Evolutionary conservation across 2,329 filamentous ascomycete species (phyloP).

Genomic region (Phialemoniopsis sp.): DNA sequence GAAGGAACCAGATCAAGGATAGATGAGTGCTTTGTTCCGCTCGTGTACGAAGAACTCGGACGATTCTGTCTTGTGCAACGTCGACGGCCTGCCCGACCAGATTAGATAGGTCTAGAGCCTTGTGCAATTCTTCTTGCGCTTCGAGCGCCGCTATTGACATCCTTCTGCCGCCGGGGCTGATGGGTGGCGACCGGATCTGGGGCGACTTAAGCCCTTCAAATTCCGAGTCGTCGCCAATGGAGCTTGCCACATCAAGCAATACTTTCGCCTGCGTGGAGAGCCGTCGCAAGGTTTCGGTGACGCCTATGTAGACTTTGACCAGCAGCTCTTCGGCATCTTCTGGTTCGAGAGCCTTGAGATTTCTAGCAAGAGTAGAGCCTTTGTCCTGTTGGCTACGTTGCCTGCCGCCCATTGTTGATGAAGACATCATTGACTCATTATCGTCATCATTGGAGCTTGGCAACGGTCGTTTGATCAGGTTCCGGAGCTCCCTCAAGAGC

Average conservation of each 20-base stretch:
- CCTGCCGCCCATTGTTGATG: conserved; percentile 61
- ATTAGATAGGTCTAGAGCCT: conserved; percentile 72
- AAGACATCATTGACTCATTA: conserved; percentile 81
- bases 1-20: conserved; percentile 65
- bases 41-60: conserved; percentile 72
- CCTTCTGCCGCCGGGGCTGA: conserved; percentile 41
- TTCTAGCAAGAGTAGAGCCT: conserved; percentile 81
- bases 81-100: conserved; percentile 78
- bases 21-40: conserved; percentile 68
- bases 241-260: conserved; percentile 88
- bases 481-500: conserved; percentile 80
- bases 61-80: conserved; percentile 70
- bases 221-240: conserved; percentile 43
- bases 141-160: conserved; percentile 35
- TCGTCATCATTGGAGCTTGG: conserved; percentile 95
- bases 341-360: conserved; percentile 77
- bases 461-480: conserved; percentile 76
- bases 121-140: conserved; percentile 71
- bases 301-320: conserved; percentile 76
- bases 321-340: conserved; percentile 83
- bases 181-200: conserved; percentile 44
- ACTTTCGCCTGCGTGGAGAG: conserved; percentile 91
- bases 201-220: conserved; percentile 40
- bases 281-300: conserved; percentile 81
- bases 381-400: conserved; percentile 72